Conservation (phyloP, 2,329 filamentous ascomycete genomes). For the Cladosporium sp. region DNA sequence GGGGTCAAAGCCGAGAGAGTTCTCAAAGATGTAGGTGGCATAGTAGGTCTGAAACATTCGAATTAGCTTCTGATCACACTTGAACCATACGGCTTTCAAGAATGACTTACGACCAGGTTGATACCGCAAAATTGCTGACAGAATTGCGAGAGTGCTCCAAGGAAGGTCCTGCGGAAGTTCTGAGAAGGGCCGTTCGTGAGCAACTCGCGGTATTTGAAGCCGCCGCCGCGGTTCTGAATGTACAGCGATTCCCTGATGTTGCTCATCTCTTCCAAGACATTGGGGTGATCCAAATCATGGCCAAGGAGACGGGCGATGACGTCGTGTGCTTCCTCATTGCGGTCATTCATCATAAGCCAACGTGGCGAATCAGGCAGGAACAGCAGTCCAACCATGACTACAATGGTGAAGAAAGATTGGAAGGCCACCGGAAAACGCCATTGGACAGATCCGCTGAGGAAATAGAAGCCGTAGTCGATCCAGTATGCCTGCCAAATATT, state of each 20-base stretch:
- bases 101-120: slow-evolving; percentile 2
- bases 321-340: slow-evolving; percentile 9
- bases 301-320: slow-evolving; percentile 9
- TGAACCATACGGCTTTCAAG: no score
- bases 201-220: slow-evolving; percentile 9
- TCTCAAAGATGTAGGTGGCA: slow-evolving; percentile 16
- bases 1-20: slow-evolving; percentile 18
- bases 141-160: slow-evolving; percentile 6
- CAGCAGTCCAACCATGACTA: slow-evolving; percentile 11
- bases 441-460: slow-evolving; percentile 1
- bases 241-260: slow-evolving; percentile 9
- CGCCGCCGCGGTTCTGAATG: slow-evolving; percentile 7
- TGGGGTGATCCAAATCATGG: neutral
- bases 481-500: slow-evolving; percentile 33
- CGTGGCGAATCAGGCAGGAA: slow-evolving; percentile 14
- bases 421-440: slow-evolving; percentile 13
- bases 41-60: slow-evolving; percentile 5
- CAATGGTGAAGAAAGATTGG: slow-evolving; percentile 12
- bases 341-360: slow-evolving; percentile 19
- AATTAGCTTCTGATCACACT: no score
- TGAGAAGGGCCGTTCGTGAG: slow-evolving; percentile 8
- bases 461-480: slow-evolving; percentile 37
- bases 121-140: slow-evolving; percentile 11
- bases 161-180: slow-evolving; percentile 7
- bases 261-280: slow-evolving; percentile 4